Evolutionary conservation across 495 filamentous ascomycete species (phyloP), one percentile per base, ranked within the genome.

Genomic region (Penicillium coprophilum): DNA sequence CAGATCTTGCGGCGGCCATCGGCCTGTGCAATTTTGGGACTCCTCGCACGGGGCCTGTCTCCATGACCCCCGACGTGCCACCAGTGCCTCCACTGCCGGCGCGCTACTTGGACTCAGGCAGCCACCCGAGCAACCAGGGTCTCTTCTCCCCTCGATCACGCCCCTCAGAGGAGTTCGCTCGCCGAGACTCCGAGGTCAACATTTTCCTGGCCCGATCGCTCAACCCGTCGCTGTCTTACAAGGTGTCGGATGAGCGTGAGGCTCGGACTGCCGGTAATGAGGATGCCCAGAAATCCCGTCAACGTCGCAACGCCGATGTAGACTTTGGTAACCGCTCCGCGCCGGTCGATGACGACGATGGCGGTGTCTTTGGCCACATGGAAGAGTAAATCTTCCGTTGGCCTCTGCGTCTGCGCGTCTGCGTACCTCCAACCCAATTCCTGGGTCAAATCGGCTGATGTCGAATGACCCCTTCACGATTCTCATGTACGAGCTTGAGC

Each of bases 311-410:
- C 59, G 88, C 88, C 53, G 90, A 95, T 48, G 91, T 96, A 55
- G 89, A 93, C 36, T 88, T 86, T 57, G 85, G 90, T 53, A 80
- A 78, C 61, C 81, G 77, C 32, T 77, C 82, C 17, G 81, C 79
- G 9, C 83, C 85, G 27, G 85, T 83, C 59, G 90, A 95, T 65
- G 93, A 97, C 61, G 92, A 96, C 46, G 93, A 97, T 50, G 94
- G 96, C 57, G 92, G 91, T 56, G 82, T 98, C 48, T 98, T 98
- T 78, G 94, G 94, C 21, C 84, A 83, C 56, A 97, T 97, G 93
- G 94, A 98, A 68, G 91, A 94, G 72, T 96, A 81, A 75, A 66
- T 55, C 20, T 23, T 41, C 15, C 40, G 46, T 30, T 53, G 32
- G 6, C 30, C 51, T 47, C 32, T 36, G 10, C 3, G 15, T 21